Conservation (phyloP, 2,329 filamentous ascomycete genomes). For the Fusarium sp. region DNA sequence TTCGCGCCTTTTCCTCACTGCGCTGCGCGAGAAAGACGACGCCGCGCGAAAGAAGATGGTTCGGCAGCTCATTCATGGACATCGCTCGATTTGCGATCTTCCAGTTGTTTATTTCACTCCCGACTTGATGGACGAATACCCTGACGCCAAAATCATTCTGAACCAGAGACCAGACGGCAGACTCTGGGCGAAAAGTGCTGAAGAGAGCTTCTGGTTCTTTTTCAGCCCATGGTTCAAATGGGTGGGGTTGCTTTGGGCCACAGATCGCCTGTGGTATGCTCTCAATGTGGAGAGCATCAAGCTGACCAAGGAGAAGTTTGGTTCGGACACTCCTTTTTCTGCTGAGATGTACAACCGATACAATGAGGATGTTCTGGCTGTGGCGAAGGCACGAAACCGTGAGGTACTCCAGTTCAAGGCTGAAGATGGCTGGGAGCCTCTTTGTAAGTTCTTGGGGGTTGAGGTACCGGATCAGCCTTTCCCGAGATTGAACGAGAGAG, state of each 20-base stretch:
- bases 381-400: conserved; percentile 50
- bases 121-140: conserved; percentile 57
- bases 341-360: conserved; percentile 21
- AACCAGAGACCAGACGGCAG: conserved; percentile 48
- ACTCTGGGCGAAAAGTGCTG: conserved; percentile 48
- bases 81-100: conserved; percentile 49
- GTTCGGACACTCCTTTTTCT: not conserved
- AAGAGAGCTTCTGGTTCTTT: conserved; percentile 49
- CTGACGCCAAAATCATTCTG: conserved; percentile 51
- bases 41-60: conserved; percentile 49
- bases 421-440: conserved; percentile 58
- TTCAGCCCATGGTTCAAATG: conserved; percentile 44
- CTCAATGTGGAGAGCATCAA: conserved; percentile 32
- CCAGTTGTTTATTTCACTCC: conserved; percentile 51
- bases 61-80: conserved; percentile 50
- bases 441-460: conserved; percentile 54
- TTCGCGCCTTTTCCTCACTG: conserved; percentile 43
- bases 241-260: conserved; percentile 45
- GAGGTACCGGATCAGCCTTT: conserved; percentile 34
- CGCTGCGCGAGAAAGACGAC: conserved; percentile 47
- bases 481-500: conserved; percentile 40
- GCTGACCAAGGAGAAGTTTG: conserved; percentile 1
- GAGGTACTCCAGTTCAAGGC: conserved; percentile 46
- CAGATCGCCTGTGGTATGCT: conserved; percentile 49
- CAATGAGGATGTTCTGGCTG: conserved; percentile 44